These are phyloP conservation scores for Tetrapyrgos nigripes DNA, from an alignment of 1,284 basidiomycete species.

Conservation along the genomic window DNA sequence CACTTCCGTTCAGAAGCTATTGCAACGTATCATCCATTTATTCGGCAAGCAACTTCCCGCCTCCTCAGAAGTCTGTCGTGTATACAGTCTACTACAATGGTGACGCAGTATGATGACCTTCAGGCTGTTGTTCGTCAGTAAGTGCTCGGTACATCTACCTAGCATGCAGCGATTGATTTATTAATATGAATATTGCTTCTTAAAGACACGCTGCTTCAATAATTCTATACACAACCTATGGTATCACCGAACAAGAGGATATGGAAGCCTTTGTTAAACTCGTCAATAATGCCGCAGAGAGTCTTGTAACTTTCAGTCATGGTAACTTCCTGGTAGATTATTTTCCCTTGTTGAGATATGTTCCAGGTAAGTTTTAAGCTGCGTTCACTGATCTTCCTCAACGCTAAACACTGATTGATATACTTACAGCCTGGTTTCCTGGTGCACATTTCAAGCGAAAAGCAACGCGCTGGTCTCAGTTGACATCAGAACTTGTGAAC, in stretches of 20 bases:
- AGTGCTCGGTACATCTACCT: conserved; percentile 1
- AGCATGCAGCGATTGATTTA: neutral
- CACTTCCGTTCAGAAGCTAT: conserved; percentile 22
- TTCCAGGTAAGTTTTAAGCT: conserved; percentile 22
- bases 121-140: conserved; percentile 33
- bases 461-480: conserved; percentile 25
- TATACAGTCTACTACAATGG: neutral
- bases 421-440: conserved; percentile 31
- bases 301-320: conserved; percentile 27
- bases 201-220: conserved; percentile 28
- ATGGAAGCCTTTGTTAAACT: conserved; percentile 30
- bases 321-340: conserved; percentile 39
- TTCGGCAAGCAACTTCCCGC: conserved; percentile 18
- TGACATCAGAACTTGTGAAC: conserved; percentile 19
- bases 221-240: conserved; percentile 36
- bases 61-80: conserved; percentile 23
- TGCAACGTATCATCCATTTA: conserved; percentile 17
- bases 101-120: conserved; percentile 20
- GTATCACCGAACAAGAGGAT: conserved; percentile 33
- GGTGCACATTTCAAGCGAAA: conserved; percentile 36
- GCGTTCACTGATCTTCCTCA: too few relatives aligned
- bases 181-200: neutral
- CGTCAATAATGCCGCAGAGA: conserved; percentile 29
- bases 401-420: too few relatives aligned
- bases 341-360: conserved; percentile 31